Conservation (phyloP, 768 basidiomycete species). For the Mrakia hoshinonis region DNA sequence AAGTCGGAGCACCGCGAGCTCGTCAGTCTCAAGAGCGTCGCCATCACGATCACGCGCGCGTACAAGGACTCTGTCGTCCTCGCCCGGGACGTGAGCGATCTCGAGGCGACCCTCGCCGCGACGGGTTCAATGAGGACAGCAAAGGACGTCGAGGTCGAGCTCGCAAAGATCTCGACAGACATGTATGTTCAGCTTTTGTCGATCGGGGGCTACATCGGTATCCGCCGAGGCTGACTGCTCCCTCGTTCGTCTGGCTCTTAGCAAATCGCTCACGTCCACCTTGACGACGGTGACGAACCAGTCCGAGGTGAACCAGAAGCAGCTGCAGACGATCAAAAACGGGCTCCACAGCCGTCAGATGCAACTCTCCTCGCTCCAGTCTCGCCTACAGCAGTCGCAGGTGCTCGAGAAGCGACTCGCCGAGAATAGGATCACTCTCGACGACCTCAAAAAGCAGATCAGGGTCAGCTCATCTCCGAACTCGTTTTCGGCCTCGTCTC, state of each 20-base stretch:
- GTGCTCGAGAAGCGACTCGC: conserved; percentile 36
- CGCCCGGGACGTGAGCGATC: conserved; percentile 51
- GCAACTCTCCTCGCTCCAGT: not conserved
- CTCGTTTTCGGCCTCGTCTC: not conserved
- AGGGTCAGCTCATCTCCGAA: conserved; percentile 39
- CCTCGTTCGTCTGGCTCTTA: not conserved
- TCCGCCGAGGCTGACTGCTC: not conserved
- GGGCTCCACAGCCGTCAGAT: not conserved
- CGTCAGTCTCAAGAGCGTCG: conserved; percentile 48
- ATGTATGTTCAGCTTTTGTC: conserved; percentile 10
- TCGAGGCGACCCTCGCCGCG: conserved; percentile 61
- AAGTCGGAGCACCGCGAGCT: conserved; percentile 49
- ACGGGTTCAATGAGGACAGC: conserved; percentile 72
- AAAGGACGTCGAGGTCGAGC: conserved; percentile 73
- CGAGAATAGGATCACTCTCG: conserved; percentile 46
- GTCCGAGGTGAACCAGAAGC: not conserved
- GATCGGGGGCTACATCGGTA: too few species aligned
- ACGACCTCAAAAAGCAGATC: conserved; percentile 65
- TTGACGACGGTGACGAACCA: not conserved
- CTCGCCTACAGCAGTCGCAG: conserved; percentile 31
- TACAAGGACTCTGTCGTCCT: conserved; percentile 44
- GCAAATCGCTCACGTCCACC: not conserved
- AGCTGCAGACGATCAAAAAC: not conserved
- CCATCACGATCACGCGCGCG: conserved; percentile 36
- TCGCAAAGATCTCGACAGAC: not conserved